Evolutionary conservation across 331 rosid genomes (phyloP).

Genomic region (Saraca asoca): DNA sequence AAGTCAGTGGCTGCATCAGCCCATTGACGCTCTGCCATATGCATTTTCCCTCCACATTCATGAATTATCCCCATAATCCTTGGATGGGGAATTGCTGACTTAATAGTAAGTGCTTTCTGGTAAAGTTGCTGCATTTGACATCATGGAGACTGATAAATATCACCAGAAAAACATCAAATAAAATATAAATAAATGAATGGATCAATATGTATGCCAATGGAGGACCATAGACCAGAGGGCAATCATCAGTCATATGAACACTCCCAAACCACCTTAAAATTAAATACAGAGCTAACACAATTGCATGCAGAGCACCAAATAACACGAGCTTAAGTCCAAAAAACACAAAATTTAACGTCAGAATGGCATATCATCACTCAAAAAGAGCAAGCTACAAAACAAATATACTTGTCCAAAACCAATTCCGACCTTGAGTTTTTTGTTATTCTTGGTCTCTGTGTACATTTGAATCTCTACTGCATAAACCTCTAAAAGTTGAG

Average conservation of each 20-base stretch:
- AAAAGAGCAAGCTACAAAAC: not conserved
- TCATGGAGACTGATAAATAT: constrained; percentile 27
- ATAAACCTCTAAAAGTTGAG: constrained; percentile 89
- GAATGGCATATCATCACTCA: constrained; percentile 11
- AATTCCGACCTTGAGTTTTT: constrained; percentile 86
- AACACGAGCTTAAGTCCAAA: not conserved
- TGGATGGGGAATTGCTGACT: constrained; percentile 99
- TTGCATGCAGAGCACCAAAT: not conserved
- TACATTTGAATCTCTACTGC: constrained; percentile 97
- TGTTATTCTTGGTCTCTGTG: constrained; percentile 96
- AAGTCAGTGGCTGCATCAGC: constrained; percentile 97
- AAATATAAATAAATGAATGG: not conserved
- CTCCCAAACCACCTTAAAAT: not conserved
- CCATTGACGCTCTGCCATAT: constrained; percentile 99
- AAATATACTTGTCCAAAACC: constrained; percentile 10
- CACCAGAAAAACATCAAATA: constrained; percentile 25
- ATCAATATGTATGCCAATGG: not conserved
- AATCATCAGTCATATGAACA: not conserved
- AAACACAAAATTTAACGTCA: not conserved
- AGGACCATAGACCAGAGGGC: not conserved
- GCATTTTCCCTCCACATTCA: constrained; percentile 99
- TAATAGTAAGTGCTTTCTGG: constrained; percentile 91
- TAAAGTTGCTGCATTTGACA: constrained; percentile 86
- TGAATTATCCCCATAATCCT: constrained; percentile 97
- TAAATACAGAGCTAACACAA: not conserved